These are phyloP conservation scores for Candida silvicultrix DNA, from an alignment of 805 yeast species.

Conservation along the genomic window DNA sequence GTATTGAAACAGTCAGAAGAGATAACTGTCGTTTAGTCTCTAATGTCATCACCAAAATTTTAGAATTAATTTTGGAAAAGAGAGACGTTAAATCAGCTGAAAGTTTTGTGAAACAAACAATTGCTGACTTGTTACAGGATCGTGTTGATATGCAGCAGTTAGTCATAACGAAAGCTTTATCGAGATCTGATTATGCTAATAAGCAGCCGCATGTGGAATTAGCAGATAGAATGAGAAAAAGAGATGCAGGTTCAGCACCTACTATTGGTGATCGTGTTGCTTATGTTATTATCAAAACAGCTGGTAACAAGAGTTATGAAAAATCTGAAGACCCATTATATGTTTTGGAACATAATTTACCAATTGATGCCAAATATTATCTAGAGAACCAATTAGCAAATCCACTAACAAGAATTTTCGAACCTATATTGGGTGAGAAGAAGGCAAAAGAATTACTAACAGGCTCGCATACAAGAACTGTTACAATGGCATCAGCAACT, in stretches of 20 bases:
- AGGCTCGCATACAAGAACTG: conserved; percentile 80
- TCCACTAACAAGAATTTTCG: conserved; percentile 89
- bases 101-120: conserved; percentile 75
- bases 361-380: conserved; percentile 92
- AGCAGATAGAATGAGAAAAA: conserved; percentile 91
- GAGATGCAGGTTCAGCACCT: conserved; percentile 98
- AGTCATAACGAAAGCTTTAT: conserved; percentile 88
- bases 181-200: conserved; percentile 82
- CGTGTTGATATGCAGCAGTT: conserved; percentile 87
- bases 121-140: conserved; percentile 86
- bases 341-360: conserved; percentile 85
- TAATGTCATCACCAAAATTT: conserved; percentile 86
- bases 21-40: conserved; percentile 95
- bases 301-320: conserved; percentile 81
- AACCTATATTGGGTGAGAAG: conserved; percentile 87
- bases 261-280: conserved; percentile 97
- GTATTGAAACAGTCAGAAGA: conserved; percentile 96
- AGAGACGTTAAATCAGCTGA: conserved; percentile 84
- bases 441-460: conserved; percentile 74
- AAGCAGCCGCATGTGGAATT: conserved; percentile 97
- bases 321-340: conserved; percentile 96
- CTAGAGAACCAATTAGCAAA: conserved; percentile 88
- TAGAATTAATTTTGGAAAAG: conserved; percentile 79
- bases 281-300: conserved; percentile 81
- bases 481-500: conserved; percentile 43